These are phyloP conservation scores for Rhodosporidiobolus sp. DNA, from an alignment of 768 basidiomycete species.

Conservation along the genomic window DNA sequence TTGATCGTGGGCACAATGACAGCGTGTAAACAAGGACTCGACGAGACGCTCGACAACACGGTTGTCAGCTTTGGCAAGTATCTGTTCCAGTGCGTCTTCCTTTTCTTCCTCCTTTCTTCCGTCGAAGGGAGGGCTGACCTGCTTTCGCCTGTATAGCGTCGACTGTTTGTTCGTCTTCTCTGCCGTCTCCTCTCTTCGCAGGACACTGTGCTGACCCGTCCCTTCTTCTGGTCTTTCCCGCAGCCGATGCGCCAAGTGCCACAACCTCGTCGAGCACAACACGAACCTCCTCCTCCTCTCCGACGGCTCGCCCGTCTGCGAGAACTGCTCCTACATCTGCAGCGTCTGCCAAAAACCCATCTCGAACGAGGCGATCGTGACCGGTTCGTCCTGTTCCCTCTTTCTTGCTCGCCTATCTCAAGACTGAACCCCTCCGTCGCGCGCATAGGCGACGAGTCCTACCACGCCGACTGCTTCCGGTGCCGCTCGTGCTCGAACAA, in stretches of 20 bases:
- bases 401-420: background rate
- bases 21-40: slow-evolving; percentile 32
- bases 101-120: background rate
- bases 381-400: slow-evolving; percentile 52
- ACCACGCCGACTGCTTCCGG: slow-evolving; percentile 98
- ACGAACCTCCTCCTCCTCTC: slow-evolving; percentile 95
- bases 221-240: background rate
- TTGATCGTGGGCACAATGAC: background rate
- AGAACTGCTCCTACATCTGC: slow-evolving; percentile 90
- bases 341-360: slow-evolving; percentile 91
- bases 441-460: slow-evolving; percentile 91
- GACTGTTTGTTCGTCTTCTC: slow-evolving; percentile 8
- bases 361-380: slow-evolving; percentile 98
- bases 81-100: slow-evolving; percentile 29
- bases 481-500: slow-evolving; percentile 90
- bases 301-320: slow-evolving; percentile 95
- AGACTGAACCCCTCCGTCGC: background rate
- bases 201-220: background rate
- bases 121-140: background rate
- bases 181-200: too few relatives aligned
- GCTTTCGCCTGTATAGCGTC: background rate
- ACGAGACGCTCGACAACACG: slow-evolving; percentile 32
- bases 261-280: slow-evolving; percentile 84
- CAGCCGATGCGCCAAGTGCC: slow-evolving; percentile 86
- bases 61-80: slow-evolving; percentile 37